A percentile compares a stretch with the other conserved stretches of the same genome.
These are phyloP conservation scores for Leptodermis oblonga DNA, from an alignment of 257 asterid genomes.

Conservation along the genomic window DNA sequence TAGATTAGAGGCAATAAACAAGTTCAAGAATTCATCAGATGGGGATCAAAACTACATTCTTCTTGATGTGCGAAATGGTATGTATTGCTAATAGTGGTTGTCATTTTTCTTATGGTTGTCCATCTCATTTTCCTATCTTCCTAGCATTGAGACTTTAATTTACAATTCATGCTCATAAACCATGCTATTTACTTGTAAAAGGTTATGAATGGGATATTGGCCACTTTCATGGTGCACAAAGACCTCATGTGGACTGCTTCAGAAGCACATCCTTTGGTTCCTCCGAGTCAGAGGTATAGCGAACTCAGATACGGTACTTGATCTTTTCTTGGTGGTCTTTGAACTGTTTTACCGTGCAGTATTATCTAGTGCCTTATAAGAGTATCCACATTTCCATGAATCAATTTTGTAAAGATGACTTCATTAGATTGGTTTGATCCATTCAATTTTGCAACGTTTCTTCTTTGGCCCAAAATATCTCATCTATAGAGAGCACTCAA, in stretches of 20 bases:
- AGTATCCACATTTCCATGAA: neutral
- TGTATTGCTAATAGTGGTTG: constrained; percentile 12
- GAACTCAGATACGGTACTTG: constrained; percentile 15
- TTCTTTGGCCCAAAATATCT: neutral
- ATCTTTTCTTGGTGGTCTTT: neutral
- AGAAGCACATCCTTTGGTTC: constrained; percentile 81
- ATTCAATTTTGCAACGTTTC: neutral
- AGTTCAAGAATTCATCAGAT: constrained; percentile 26
- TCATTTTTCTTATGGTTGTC: neutral
- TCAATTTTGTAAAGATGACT: neutral
- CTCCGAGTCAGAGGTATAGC: constrained; percentile 60
- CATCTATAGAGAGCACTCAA: neutral
- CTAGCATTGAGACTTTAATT: neutral
- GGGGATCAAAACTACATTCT: constrained; percentile 37
- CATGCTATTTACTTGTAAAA: constrained; percentile 23
- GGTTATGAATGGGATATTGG: constrained; percentile 99
- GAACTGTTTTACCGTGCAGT: neutral
- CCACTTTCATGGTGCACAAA: constrained; percentile 81
- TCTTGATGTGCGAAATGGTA: constrained; percentile 96
- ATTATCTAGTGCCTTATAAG: neutral
- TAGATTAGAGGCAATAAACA: constrained; percentile 53
- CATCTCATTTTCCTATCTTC: neutral
- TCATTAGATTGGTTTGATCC: neutral
- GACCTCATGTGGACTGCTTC: constrained; percentile 92
- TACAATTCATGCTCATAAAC: constrained; percentile 11